Conservation (phyloP, 208 protist genomes). For the Crithidia fasciculata region DNA sequence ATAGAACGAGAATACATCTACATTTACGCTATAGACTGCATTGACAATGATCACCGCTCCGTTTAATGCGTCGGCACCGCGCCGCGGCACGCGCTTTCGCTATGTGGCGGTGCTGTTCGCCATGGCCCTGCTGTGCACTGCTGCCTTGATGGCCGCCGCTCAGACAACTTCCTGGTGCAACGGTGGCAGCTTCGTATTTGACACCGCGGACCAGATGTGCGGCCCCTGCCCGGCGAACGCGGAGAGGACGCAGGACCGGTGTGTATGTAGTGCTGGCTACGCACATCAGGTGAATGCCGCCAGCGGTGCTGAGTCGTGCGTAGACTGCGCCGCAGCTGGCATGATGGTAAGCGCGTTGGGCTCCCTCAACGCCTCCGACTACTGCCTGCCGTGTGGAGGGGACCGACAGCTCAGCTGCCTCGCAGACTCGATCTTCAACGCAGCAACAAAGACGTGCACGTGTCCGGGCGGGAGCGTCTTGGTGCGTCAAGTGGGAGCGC, state of each 20-base stretch:
- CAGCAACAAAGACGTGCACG: conserved; percentile 27
- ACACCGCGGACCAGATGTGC: conserved; percentile 21
- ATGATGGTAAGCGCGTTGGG: conserved; percentile 40
- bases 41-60: too few relatives aligned
- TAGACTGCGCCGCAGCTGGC: conserved; percentile 36
- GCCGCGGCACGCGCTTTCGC: too few relatives aligned
- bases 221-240: conserved; percentile 26
- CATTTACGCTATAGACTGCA: too few relatives aligned
- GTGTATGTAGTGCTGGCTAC: conserved; percentile 42
- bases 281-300: conserved; percentile 11
- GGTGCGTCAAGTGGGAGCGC: conserved; percentile 35
- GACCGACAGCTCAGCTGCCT: conserved; percentile 37
- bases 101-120: too few relatives aligned
- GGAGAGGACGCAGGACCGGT: conserved; percentile 16
- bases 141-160: not conserved
- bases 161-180: conserved; percentile 12
- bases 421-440: conserved; percentile 39
- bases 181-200: conserved; percentile 13
- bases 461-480: conserved; percentile 48
- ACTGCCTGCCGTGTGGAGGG: conserved; percentile 56
- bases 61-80: too few relatives aligned
- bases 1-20: too few relatives aligned
- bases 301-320: conserved; percentile 26
- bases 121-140: not conserved
- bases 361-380: conserved; percentile 35